phyloP scores from a whole-genome alignment of 352 stramenopile genomes.

The Paralagenidium karlingii region DNA sequence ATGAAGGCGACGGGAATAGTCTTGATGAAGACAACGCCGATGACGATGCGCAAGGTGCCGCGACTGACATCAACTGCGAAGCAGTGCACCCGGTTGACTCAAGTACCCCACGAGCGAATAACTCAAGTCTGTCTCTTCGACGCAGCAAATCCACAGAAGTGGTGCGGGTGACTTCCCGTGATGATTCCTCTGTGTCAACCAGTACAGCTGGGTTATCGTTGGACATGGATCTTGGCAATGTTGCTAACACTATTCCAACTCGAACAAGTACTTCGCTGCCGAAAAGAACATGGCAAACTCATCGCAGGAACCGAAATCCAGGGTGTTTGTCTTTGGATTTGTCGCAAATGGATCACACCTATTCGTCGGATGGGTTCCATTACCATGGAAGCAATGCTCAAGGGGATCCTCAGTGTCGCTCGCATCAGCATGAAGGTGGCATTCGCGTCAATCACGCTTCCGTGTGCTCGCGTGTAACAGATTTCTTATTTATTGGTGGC shows the following conservation, averaged over 20 bases:
- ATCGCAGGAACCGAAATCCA: conserved; percentile 54
- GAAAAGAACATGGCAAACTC: conserved; percentile 29
- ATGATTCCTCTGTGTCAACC: conserved; percentile 10
- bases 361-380: no score
- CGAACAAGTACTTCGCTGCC: conserved; percentile 5
- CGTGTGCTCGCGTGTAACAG: conserved; percentile 67
- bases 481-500: conserved; percentile 83
- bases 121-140: conserved; percentile 1
- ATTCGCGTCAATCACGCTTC: conserved; percentile 25
- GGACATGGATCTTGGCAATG: conserved; percentile 16
- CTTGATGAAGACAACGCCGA: background rate
- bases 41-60: background rate
- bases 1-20: conserved; percentile 2
- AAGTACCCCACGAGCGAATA: background rate
- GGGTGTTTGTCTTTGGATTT: conserved; percentile 75
- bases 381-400: no score
- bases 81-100: background rate
- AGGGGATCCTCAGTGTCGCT: no score
- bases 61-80: conserved; percentile 1
- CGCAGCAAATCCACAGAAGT: conserved; percentile 12
- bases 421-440: conserved; percentile 6
- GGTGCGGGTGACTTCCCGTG: no score
- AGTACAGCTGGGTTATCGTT: conserved; percentile 15
- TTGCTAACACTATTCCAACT: background rate
- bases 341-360: conserved; percentile 50